These are phyloP conservation scores for Apostasia shenzhenica DNA, from an alignment of 106 monocot species.

Conservation along the genomic window DNA sequence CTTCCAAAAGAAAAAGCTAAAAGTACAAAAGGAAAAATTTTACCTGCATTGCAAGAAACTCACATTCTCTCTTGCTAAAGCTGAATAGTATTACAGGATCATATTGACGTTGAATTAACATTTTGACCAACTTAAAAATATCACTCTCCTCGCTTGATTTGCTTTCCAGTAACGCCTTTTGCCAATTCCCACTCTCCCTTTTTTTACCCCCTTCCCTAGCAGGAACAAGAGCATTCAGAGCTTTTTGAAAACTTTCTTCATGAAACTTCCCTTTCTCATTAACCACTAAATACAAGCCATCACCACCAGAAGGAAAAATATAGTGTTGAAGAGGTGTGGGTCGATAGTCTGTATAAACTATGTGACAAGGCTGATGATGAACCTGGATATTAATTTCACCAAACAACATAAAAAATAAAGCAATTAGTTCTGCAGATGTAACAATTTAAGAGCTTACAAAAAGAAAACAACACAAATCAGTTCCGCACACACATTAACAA, in stretches of 20 bases:
- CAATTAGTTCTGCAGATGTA: neutral
- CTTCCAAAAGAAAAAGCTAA: no score
- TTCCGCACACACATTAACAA: no score
- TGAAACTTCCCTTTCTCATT: slow-evolving; percentile 93
- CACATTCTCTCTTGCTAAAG: slow-evolving; percentile 98
- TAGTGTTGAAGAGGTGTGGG: slow-evolving; percentile 97
- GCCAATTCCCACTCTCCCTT: slow-evolving; percentile 61
- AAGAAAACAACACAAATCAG: neutral
- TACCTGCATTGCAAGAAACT: slow-evolving; percentile 98
- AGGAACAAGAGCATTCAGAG: slow-evolving; percentile 80
- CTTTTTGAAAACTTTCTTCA: slow-evolving; percentile 92
- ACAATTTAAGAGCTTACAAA: neutral
- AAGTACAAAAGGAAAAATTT: neutral
- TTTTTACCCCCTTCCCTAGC: slow-evolving; percentile 52
- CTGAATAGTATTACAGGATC: slow-evolving; percentile 93
- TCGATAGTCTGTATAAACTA: slow-evolving; percentile 96
- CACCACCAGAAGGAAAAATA: slow-evolving; percentile 87
- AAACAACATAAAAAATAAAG: neutral
- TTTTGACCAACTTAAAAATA: slow-evolving; percentile 97
- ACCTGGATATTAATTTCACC: slow-evolving; percentile 40
- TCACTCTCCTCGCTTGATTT: slow-evolving; percentile 72
- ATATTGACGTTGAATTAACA: slow-evolving; percentile 92
- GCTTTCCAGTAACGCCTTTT: slow-evolving; percentile 49
- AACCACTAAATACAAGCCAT: slow-evolving; percentile 83
- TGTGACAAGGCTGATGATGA: slow-evolving; percentile 91